A percentile compares a stretch with the other conserved stretches of the same genome.
Evolutionary conservation across 805 yeast genomes (phyloP).

Genomic region (Saturnispora ahearnii): DNA sequence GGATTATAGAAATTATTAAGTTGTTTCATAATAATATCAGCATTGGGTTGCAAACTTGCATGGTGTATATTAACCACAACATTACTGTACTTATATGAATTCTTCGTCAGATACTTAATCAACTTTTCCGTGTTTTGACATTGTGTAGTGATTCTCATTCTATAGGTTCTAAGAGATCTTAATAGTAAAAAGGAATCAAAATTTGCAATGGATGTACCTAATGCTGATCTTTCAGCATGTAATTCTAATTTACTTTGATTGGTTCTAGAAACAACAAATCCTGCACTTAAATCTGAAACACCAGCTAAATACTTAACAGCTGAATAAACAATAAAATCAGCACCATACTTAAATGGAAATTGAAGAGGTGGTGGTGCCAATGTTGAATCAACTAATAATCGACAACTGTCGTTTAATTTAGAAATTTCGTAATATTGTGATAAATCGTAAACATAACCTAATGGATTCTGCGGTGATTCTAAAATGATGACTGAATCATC

Average conservation of each 20-base stretch:
- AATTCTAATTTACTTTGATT: conserved; percentile 27
- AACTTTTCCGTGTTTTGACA: conserved; percentile 36
- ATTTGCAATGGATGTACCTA: conserved; percentile 46
- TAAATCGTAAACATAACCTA: conserved; percentile 37
- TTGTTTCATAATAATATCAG: conserved; percentile 31
- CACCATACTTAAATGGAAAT: conserved; percentile 43
- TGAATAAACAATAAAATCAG: conserved; percentile 44
- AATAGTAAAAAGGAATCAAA: conserved; percentile 40
- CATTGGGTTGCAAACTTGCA: conserved; percentile 39
- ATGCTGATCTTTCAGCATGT: conserved; percentile 32
- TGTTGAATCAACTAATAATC: conserved; percentile 42
- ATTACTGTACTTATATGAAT: conserved; percentile 26
- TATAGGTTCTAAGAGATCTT: conserved; percentile 42
- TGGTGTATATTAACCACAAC: conserved; percentile 33
- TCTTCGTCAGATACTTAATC: conserved; percentile 31
- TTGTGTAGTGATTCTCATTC: conserved; percentile 41
- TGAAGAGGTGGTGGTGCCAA: conserved; percentile 50
- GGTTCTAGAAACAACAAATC: conserved; percentile 37
- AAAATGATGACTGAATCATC: conserved; percentile 39
- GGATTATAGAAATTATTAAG: conserved; percentile 38
- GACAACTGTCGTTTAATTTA: conserved; percentile 33
- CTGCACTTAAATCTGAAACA: conserved; percentile 46
- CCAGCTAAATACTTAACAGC: conserved; percentile 52
- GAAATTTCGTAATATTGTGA: conserved; percentile 35
- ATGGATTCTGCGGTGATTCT: conserved; percentile 50